Conservation (phyloP, 2,329 filamentous ascomycete genomes). For the Lizonia empirigonia region DNA sequence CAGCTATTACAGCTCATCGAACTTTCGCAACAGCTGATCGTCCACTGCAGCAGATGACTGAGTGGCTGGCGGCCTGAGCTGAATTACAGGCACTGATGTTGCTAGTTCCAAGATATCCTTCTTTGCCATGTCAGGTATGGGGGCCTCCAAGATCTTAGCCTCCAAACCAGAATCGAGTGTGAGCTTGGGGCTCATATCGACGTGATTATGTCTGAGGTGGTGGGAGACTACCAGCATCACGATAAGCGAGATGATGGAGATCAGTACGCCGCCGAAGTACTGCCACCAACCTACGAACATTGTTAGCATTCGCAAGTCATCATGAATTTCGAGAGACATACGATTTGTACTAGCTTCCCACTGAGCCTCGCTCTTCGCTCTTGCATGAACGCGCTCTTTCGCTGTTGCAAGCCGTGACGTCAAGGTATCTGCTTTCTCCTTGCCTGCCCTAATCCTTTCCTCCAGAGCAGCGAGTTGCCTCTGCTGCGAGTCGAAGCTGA, state of each 20-base stretch:
- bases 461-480: constrained; percentile 66
- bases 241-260: constrained; percentile 53
- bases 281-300: constrained; percentile 57
- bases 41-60: constrained; percentile 5
- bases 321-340: constrained; percentile 20
- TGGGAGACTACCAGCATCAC: constrained; percentile 53
- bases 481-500: constrained; percentile 69
- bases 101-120: constrained; percentile 37
- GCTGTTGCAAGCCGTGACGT: constrained; percentile 69
- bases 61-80: constrained; percentile 9
- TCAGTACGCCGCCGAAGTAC: constrained; percentile 65
- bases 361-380: constrained; percentile 69
- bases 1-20: constrained; percentile 31
- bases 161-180: constrained; percentile 25
- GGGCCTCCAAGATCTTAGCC: constrained; percentile 32
- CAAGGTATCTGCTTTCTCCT: constrained; percentile 64
- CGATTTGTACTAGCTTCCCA: constrained; percentile 68
- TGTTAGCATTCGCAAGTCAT: constrained; percentile 17
- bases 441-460: constrained; percentile 64
- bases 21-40: constrained; percentile 27
- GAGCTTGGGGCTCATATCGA: constrained; percentile 8
- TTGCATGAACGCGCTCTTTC: constrained; percentile 66
- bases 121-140: constrained; percentile 43
- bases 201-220: constrained; percentile 32
- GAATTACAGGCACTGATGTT: constrained; percentile 5